phyloP scores from a whole-genome alignment of 2,329 filamentous ascomycete species.

The Trichophyton schoenleinii region DNA sequence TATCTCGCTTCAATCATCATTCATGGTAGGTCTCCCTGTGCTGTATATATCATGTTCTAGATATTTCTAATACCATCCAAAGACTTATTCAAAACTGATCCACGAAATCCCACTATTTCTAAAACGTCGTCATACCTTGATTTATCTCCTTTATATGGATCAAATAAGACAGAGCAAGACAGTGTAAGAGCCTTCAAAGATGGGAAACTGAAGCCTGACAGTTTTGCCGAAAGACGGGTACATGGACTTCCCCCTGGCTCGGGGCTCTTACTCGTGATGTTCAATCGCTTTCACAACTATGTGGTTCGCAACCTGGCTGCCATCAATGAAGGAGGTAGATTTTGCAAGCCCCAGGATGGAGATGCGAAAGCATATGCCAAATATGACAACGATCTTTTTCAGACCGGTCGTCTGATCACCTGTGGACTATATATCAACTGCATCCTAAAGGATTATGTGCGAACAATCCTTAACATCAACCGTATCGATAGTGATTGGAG shows the following conservation, averaged over 20 bases:
- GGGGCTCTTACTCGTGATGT: conserved; percentile 25
- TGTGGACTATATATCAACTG: conserved; percentile 25
- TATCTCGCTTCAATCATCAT: conserved; percentile 43
- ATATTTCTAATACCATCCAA: conserved; percentile 21
- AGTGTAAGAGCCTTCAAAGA: conserved; percentile 25
- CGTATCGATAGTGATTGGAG: conserved; percentile 32
- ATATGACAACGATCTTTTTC: conserved; percentile 25
- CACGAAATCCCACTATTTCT: conserved; percentile 21
- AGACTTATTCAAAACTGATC: conserved; percentile 34
- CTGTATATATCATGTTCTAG: background rate
- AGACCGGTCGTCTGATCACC: conserved; percentile 24
- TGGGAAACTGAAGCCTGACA: conserved; percentile 30
- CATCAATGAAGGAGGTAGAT: conserved; percentile 35
- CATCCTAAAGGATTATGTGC: conserved; percentile 25
- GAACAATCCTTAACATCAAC: conserved; percentile 25
- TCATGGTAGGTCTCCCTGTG: conserved; percentile 25
- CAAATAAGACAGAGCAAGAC: conserved; percentile 23
- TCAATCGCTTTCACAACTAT: conserved; percentile 31
- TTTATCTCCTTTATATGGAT: conserved; percentile 35
- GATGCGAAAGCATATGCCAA: conserved; percentile 29
- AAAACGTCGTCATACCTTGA: conserved; percentile 39
- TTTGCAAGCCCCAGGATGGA: conserved; percentile 16
- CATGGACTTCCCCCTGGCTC: conserved; percentile 25
- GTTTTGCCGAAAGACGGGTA: conserved; percentile 25
- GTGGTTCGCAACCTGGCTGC: conserved; percentile 25